A percentile compares a stretch with the other conserved stretches of the same genome.
Evolutionary conservation across 108 stramenopile genomes (phyloP).

Genomic region (Fistulifera pelliculosa): DNA sequence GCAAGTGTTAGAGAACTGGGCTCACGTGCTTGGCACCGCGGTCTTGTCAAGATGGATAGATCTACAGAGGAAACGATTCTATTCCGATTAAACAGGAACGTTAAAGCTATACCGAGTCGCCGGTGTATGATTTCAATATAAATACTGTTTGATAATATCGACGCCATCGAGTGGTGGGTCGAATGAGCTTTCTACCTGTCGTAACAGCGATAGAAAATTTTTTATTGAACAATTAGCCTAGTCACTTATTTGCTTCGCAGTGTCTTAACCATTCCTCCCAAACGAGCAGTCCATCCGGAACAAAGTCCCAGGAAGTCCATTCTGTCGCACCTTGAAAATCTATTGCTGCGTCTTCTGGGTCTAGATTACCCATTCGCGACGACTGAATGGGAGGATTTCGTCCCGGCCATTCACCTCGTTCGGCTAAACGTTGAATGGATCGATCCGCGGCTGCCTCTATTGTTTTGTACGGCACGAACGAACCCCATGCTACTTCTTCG

Average conservation of each 20-base stretch:
- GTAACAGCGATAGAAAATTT: too few relatives aligned
- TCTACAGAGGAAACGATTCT: too few relatives aligned
- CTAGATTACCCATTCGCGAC: constrained; percentile 2
- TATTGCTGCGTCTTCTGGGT: constrained; percentile 6
- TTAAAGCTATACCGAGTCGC: too few relatives aligned
- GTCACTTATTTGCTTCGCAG: not conserved
- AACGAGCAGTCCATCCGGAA: constrained; percentile 74
- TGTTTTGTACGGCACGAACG: constrained; percentile 50
- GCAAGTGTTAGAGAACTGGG: too few relatives aligned
- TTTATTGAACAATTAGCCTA: too few relatives aligned
- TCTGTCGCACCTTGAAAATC: not conserved
- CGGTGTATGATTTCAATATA: too few relatives aligned
- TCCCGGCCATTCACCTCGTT: constrained; percentile 45
- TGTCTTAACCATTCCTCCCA: constrained; percentile 64
- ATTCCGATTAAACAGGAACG: too few relatives aligned
- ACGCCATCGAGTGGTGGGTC: too few relatives aligned
- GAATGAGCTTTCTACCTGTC: too few relatives aligned
- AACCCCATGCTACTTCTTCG: constrained; percentile 80
- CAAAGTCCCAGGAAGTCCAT: constrained; percentile 59
- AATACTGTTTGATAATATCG: too few relatives aligned
- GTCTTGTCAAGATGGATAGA: too few relatives aligned
- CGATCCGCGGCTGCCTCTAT: constrained; percentile 34
- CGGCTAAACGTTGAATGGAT: constrained; percentile 44
- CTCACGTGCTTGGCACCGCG: too few relatives aligned
- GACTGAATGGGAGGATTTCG: constrained; percentile 22